These are phyloP conservation scores for Pseudofabraea citricarpa DNA, from an alignment of 2,329 filamentous ascomycete species.

Conservation along the genomic window DNA sequence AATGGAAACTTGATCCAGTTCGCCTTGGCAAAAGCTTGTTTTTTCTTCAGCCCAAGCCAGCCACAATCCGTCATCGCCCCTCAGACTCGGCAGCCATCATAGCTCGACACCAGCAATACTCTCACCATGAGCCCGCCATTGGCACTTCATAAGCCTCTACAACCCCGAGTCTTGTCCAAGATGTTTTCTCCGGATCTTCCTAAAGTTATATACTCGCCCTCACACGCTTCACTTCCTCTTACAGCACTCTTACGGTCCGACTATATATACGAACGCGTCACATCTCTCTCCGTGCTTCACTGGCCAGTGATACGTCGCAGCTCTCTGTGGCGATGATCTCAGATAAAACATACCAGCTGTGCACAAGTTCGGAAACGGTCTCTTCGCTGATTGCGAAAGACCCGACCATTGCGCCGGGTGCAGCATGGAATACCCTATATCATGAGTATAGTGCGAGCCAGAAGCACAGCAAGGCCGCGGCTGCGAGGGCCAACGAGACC, in stretches of 20 bases:
- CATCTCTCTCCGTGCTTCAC: too few relatives aligned
- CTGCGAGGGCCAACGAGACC: conserved; percentile 15
- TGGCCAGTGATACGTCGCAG: conserved; percentile 1
- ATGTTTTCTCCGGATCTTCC: neutral
- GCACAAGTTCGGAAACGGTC: conserved; percentile 48
- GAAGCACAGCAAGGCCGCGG: conserved; percentile 14
- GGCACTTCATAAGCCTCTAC: neutral
- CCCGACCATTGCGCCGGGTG: conserved; percentile 44
- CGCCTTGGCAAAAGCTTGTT: conserved; percentile 21
- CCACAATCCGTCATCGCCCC: conserved; percentile 10
- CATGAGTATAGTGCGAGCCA: conserved; percentile 20
- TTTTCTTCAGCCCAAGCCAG: too few relatives aligned
- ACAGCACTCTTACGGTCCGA: too few relatives aligned
- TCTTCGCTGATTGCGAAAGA: conserved; percentile 51
- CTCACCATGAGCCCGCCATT: neutral
- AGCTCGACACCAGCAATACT: neutral
- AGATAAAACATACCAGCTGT: conserved; percentile 45
- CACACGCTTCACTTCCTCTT: conserved; percentile 4
- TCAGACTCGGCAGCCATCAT: neutral
- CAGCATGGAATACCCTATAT: conserved; percentile 54
- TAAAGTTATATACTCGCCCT: neutral
- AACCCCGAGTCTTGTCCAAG: neutral
- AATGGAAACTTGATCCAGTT: neutral
- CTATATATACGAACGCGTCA: too few relatives aligned
- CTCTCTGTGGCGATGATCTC: conserved; percentile 31